These are phyloP conservation scores for Talaromyces sp. DNA, from an alignment of 2,329 filamentous ascomycete genomes.

Conservation along the genomic window DNA sequence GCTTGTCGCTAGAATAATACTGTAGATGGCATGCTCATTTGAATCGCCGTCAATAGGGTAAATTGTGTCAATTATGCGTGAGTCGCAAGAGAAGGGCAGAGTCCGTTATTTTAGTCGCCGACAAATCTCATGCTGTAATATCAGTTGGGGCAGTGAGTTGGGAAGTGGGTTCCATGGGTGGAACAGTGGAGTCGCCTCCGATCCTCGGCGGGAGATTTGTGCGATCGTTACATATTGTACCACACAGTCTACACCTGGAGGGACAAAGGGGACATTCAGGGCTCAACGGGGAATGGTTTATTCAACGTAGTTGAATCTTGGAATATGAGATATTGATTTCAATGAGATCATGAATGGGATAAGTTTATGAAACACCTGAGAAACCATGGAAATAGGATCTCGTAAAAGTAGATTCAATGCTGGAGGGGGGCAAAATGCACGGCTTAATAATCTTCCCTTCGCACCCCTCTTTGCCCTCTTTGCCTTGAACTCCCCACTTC, in stretches of 20 bases:
- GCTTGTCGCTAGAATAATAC: constrained; percentile 15
- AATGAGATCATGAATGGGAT: neutral
- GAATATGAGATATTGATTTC: too few species aligned
- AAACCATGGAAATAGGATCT: neutral
- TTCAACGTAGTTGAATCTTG: too few species aligned
- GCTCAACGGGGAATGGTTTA: neutral
- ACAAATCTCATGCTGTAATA: neutral
- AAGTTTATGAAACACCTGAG: neutral
- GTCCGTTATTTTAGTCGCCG: neutral
- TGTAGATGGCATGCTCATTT: neutral
- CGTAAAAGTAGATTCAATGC: neutral
- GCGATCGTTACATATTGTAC: neutral
- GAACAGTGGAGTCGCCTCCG: constrained; percentile 14
- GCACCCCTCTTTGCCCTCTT: neutral
- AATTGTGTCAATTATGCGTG: too few species aligned
- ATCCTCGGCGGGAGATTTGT: constrained; percentile 14
- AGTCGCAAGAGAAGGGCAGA: neutral
- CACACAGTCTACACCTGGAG: neutral
- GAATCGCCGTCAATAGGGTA: too few species aligned
- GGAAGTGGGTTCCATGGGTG: constrained; percentile 9
- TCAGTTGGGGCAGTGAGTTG: constrained; percentile 3
- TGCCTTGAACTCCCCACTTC: constrained; percentile 9
- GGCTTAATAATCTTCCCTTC: constrained; percentile 26
- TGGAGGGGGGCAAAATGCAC: neutral
- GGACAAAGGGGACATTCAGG: neutral